Base-by-base conservation (phyloP, 768 basidiomycete genomes). In the Leccinum disarticulatum region DNA sequence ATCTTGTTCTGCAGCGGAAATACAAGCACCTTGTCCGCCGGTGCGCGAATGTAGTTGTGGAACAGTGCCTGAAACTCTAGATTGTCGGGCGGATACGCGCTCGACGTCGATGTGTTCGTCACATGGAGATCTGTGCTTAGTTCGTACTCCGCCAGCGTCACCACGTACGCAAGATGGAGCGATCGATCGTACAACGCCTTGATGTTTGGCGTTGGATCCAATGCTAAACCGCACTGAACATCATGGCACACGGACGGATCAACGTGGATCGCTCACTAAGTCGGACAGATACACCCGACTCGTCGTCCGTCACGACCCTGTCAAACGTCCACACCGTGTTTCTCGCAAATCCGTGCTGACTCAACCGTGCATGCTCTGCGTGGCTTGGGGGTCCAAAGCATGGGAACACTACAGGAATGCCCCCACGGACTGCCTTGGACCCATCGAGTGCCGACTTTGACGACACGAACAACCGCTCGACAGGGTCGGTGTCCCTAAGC, bases 321-420 rank as follows among this genome's bases (percentile, higher is more conserved):
- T 85, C 83, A 69, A 87, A 87, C 14, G 76, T 74, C 97, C 97
- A 98, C 31, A 68, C 70, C 38, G 84, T 81, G 62, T 79, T 93
- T 46, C 97, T 79, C 6, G 93, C 96, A 70, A 96, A 98, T 0
- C 97, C 97, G 72, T 98, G 97, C 73, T 97, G 95, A 6, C 79
- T 57, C 6, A 99, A 78, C 50, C 82, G 83, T 22, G 72, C 64
- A 72, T 95, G 91, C 52, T 87, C 90, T 28, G 80, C 82, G 72
- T 87, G 88, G 17, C 80, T 81, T 2, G 96, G 92, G 0, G 91
- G 79, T 3, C 96, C 95, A 68, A 98, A 98, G 76, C 90, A 93
- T 47, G 90, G 88, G 73, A 94, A 97, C 47, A 92, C 87, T 38
- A 87, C 72, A 43, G 75, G 83, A 50, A 80, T 85, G 1, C 82